Evolutionary conservation across 129 eudicot species (phyloP), one percentile per base, ranked within the genome.

Genomic region (Logfia minima): DNA sequence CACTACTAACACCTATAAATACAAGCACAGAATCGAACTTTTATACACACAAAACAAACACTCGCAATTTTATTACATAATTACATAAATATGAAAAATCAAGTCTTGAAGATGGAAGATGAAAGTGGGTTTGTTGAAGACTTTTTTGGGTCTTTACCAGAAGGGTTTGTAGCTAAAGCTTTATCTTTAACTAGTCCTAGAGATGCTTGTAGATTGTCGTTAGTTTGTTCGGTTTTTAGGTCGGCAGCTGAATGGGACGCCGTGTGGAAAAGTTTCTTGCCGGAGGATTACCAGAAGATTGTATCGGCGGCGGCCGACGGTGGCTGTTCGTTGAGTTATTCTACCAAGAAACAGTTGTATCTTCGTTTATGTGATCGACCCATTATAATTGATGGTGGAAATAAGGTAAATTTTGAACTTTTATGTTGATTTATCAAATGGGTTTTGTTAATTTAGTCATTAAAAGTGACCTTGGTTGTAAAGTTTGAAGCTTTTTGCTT

Each of bases 211-310:
- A 63, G 89, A 58, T 58, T 86, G 14, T 63, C 90, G 0, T 53
- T 66, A 35, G 90, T 88, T 18, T 81, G 82, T 21, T 83, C 87
- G n/a, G 61, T 73, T 8, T 83, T 92, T 51, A 87, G 88, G 35
- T 87, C 88, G 66, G 96, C 92, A 7, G 86, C 97, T 3, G 85
- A 86, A 37, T 89, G 96, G 68, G 92, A 87, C 78, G 79, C 87
- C 61, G 91, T 89, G 18, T 92, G 97, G 97, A 88, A 82, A 63
- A 81, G 77, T 26, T 86, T 92, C 74, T 72, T 92, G 83, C 97
- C 96, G 7, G 0, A 23, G 17, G 91, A 89, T 62, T 88, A 83
- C 16, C 82, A 18, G 5, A 74, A 77, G 3, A 61, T 92, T 37
- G 56, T 92, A 2, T 31, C 76, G 68, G 75, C 14, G 58, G 79